Conservation (phyloP, 495 filamentous ascomycete species). For the Corynascus novoguineensis region DNA sequence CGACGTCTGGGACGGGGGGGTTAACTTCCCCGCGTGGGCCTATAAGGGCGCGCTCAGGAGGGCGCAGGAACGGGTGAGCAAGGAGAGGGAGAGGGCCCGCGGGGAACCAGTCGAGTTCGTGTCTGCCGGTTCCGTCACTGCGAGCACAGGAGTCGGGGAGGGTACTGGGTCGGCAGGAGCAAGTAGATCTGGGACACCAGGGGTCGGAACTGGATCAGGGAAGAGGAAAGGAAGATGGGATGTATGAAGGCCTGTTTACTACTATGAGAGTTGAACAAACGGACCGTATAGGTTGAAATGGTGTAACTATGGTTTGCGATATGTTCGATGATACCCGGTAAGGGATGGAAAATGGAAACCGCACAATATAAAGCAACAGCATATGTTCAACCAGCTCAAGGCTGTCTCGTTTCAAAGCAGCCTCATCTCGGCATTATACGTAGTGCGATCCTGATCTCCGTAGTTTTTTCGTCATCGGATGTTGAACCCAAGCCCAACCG, state of each 20-base stretch:
- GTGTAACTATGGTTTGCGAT: background rate
- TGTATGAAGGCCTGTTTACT: slow-evolving; percentile 29
- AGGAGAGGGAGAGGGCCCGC: slow-evolving; percentile 50
- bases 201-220: slow-evolving; percentile 35
- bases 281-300: background rate
- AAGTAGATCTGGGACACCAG: slow-evolving; percentile 33
- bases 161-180: slow-evolving; percentile 24
- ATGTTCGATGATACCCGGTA: background rate
- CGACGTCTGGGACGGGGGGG: slow-evolving; percentile 61
- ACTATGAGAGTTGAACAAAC: background rate
- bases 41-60: slow-evolving; percentile 68
- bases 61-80: slow-evolving; percentile 55
- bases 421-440: too few species aligned
- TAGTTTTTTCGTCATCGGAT: too few species aligned
- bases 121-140: slow-evolving; percentile 35
- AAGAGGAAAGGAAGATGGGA: slow-evolving; percentile 49
- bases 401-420: background rate
- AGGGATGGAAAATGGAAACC: background rate
- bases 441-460: too few species aligned
- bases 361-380: too few species aligned
- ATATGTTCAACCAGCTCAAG: too few species aligned
- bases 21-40: slow-evolving; percentile 63
- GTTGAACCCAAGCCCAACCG: background rate
- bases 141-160: slow-evolving; percentile 19
- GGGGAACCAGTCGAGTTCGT: slow-evolving; percentile 78